Conservation (phyloP, 2,329 filamentous ascomycete genomes). For the Paraconiothyrium brasiliense region DNA sequence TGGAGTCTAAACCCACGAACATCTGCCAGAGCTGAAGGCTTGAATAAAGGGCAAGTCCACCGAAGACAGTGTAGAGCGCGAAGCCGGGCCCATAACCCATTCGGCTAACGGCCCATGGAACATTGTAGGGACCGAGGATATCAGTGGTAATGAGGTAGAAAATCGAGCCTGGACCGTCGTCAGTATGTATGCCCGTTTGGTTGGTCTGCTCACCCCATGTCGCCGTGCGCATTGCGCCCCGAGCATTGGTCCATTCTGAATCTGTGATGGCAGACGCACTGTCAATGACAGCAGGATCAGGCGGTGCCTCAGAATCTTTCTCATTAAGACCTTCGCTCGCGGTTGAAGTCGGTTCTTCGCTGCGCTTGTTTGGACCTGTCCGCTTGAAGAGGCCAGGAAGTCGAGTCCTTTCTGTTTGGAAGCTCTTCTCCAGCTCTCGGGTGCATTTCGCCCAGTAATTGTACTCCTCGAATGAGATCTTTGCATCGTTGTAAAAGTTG, state of each 20-base stretch:
- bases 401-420: conserved; percentile 13
- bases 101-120: conserved; percentile 44
- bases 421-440: conserved; percentile 44
- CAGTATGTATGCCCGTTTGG: not conserved
- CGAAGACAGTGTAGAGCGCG: conserved; percentile 50
- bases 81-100: conserved; percentile 50
- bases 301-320: conserved; percentile 15
- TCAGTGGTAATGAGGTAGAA: conserved; percentile 60
- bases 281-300: conserved; percentile 1
- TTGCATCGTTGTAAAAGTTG: conserved; percentile 15
- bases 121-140: conserved; percentile 49
- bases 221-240: conserved; percentile 47
- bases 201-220: conserved; percentile 33
- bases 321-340: conserved; percentile 4
- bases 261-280: conserved; percentile 31
- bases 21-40: conserved; percentile 53
- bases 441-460: conserved; percentile 50
- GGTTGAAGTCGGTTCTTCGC: not conserved
- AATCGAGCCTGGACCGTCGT: conserved; percentile 24
- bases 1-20: conserved; percentile 54
- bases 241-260: conserved; percentile 47
- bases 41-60: conserved; percentile 45
- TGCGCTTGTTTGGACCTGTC: conserved; percentile 10
- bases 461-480: conserved; percentile 51
- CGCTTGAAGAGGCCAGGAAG: conserved; percentile 3